These are phyloP conservation scores for Oehlia diaphana DNA, from an alignment of 192 early-diverging fungal species.

Conservation along the genomic window DNA sequence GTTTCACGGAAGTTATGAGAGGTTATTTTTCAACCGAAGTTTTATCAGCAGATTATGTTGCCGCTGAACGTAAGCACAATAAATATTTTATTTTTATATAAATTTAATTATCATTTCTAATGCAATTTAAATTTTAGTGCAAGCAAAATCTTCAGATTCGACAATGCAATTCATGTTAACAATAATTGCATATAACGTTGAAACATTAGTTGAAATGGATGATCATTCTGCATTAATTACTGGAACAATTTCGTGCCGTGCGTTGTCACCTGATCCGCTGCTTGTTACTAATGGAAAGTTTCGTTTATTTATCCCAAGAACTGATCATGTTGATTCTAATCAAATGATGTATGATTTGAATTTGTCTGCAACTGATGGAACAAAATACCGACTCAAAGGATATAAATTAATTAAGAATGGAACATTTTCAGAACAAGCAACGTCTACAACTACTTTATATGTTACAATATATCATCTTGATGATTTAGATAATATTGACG, in stretches of 20 bases:
- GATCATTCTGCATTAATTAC: conserved; percentile 38
- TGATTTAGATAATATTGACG: conserved; percentile 28
- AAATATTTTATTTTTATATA: not conserved
- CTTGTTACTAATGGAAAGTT: conserved; percentile 43
- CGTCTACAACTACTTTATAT: conserved; percentile 36
- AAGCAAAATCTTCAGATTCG: conserved; percentile 42
- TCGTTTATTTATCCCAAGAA: conserved; percentile 33
- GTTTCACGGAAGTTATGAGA: conserved; percentile 44
- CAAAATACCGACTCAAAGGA: conserved; percentile 42
- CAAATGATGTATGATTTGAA: conserved; percentile 42
- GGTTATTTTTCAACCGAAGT: conserved; percentile 47
- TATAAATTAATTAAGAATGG: conserved; percentile 37
- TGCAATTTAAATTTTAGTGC: conserved; percentile 16
- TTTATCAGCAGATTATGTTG: conserved; percentile 34
- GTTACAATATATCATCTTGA: conserved; percentile 33
- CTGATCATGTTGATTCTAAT: conserved; percentile 34
- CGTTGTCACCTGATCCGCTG: conserved; percentile 46
- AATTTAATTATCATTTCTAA: not conserved
- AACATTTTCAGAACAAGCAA: conserved; percentile 38
- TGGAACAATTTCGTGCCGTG: conserved; percentile 47
- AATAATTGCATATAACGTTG: conserved; percentile 32
- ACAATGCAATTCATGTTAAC: conserved; percentile 40
- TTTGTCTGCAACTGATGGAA: conserved; percentile 36
- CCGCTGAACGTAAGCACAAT: conserved; percentile 31
- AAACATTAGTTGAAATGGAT: conserved; percentile 33